Evolutionary conservation across 768 basidiomycete genomes (phyloP), one percentile per base, ranked within the genome.

Genomic region (Mycena indigotica): DNA sequence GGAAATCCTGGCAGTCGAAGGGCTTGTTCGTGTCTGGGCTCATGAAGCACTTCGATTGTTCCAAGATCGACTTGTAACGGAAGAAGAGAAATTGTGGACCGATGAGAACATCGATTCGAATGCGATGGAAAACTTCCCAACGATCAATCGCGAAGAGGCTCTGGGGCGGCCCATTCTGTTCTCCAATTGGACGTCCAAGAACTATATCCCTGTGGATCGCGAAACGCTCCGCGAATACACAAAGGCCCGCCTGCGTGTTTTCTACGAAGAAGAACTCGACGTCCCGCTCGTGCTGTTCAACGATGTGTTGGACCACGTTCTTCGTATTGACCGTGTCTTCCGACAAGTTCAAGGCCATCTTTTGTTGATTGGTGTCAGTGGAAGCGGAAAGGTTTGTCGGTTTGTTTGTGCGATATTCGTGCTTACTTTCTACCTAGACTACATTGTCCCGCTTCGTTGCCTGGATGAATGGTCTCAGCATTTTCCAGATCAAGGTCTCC

Each of bases 401-500:
- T 17, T 17, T 30, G 24, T 25, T 53, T 41, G 28, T 29, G 32
- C 26, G 45, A 0, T 48, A 21, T 57, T 56, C 39, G 61, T 55
- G 53, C 63, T 69, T 28, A 63, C 53, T 52, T 16, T 25, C 41
- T 51, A n/a, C n/a, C 8, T 67, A 98, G 97, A 99, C 97, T 3
- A 99, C 95, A 0, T 75, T 99, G 2, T 97, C 97, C 35, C 88
- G 97, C 46, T 99, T 99, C 71, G 97, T 99, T 25, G 97, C 97
- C 0, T 99, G 97, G 97, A 98, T 99, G 88, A 99, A 99, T 66
- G 97, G 97, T 41, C 78, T 99, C 53, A 97, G 92, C 69, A 95
- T 99, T 63, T 99, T 97, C 83, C 97, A 99, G 71, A 97, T 99
- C 81, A 98, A 98, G 70, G 97, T 98, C 3, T 98, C 96, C 23